Conservation (phyloP, 1,284 basidiomycete species). For the Sphaerobolus stellatus region DNA sequence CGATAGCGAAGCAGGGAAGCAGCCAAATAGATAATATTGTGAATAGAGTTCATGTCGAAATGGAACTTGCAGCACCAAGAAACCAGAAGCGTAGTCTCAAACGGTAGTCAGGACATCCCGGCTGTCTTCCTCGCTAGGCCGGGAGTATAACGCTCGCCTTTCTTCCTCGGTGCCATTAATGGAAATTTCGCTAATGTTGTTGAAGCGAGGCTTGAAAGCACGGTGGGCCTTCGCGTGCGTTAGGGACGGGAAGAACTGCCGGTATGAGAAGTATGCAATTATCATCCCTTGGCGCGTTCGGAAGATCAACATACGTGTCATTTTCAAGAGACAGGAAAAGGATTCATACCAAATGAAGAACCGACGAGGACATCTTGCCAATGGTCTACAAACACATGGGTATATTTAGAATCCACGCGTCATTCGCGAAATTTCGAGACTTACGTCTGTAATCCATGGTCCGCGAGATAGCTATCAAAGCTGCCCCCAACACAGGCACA, state of each 20-base stretch:
- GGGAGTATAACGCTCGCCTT: too few relatives aligned
- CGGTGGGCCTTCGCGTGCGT: constrained; percentile 61
- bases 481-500: constrained; percentile 74
- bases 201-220: constrained; percentile 72
- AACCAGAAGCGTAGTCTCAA: too few relatives aligned
- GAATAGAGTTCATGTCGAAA: too few relatives aligned
- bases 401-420: too few relatives aligned
- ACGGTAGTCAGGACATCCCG: too few relatives aligned
- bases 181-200: neutral
- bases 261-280: constrained; percentile 77
- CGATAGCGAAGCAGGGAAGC: too few relatives aligned
- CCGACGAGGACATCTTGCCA: constrained; percentile 89
- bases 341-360: constrained; percentile 58
- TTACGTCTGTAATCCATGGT: constrained; percentile 84
- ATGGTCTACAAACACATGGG: constrained; percentile 38
- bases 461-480: constrained; percentile 85
- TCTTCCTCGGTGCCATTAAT: neutral
- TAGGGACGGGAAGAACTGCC: constrained; percentile 76
- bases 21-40: too few relatives aligned
- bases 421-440: neutral
- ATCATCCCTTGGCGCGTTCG: constrained; percentile 33
- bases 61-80: too few relatives aligned
- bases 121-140: too few relatives aligned
- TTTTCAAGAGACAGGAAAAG: neutral
- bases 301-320: neutral